phyloP scores from a whole-genome alignment of 768 basidiomycete species.

The Leccinellum luteum region DNA sequence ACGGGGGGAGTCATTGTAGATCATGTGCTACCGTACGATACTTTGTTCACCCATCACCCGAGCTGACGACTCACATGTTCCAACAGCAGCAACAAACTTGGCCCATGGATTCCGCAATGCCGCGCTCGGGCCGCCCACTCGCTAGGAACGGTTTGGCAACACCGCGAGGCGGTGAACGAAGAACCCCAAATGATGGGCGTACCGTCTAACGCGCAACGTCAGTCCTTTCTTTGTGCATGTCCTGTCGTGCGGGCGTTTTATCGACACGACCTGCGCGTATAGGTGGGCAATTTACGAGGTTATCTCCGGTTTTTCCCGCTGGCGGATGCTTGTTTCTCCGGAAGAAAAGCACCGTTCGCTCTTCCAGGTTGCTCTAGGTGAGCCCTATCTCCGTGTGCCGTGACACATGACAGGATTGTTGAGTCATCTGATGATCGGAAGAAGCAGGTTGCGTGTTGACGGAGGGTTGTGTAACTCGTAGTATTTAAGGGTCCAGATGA shows the following conservation, averaged over 20 bases:
- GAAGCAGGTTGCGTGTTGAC: background rate
- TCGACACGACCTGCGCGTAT: background rate
- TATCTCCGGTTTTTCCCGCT: background rate
- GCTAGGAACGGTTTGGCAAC: background rate
- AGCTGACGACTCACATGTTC: constrained; percentile 1
- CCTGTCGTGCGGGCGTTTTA: background rate
- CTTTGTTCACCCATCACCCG: background rate
- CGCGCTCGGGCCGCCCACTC: background rate
- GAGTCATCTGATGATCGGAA: constrained; percentile 17
- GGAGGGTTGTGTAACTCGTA: background rate
- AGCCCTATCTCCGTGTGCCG: constrained; percentile 3
- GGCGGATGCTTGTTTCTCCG: background rate
- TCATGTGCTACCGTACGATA: background rate
- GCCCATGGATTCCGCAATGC: background rate
- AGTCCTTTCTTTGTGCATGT: background rate
- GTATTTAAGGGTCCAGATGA: constrained; percentile 9
- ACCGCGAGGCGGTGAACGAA: background rate
- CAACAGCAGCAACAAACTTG: background rate
- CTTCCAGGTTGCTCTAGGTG: background rate
- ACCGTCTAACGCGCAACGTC: background rate
- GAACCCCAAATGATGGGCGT: background rate
- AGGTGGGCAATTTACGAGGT: background rate
- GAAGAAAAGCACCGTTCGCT: background rate
- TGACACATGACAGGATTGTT: constrained; percentile 5
- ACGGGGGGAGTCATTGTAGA: background rate